Evolutionary conservation across 345 rosid species (phyloP).

Genomic region (Murraya paniculata): DNA sequence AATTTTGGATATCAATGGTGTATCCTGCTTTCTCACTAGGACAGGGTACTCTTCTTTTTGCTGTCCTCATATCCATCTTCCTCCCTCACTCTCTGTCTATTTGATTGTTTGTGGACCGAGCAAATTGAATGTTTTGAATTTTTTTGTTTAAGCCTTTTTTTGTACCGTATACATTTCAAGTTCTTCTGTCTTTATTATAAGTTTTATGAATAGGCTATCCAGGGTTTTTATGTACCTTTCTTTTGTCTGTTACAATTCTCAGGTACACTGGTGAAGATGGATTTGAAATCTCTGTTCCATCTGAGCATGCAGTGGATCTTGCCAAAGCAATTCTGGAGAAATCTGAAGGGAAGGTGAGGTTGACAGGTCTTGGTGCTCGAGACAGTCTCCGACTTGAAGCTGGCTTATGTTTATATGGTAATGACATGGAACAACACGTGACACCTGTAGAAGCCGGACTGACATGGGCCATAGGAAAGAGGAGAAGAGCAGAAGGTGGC

Average conservation of each 20-base stretch:
- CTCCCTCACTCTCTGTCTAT: background rate
- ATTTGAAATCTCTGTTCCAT: conserved; percentile 93
- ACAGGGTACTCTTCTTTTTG: conserved; percentile 65
- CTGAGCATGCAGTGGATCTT: conserved; percentile 75
- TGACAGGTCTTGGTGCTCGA: conserved; percentile 92
- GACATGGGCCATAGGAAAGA: conserved; percentile 97
- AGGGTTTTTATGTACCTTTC: background rate
- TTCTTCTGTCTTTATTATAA: background rate
- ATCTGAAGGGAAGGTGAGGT: conserved; percentile 85
- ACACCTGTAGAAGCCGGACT: conserved; percentile 94
- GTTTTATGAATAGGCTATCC: background rate
- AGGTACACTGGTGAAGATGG: conserved; percentile 99
- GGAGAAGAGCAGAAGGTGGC: conserved; percentile 94
- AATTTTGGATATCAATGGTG: conserved; percentile 78
- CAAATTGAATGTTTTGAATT: background rate
- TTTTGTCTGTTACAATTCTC: conserved; percentile 18
- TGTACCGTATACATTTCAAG: background rate
- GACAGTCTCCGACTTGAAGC: conserved; percentile 99
- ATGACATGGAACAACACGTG: conserved; percentile 92
- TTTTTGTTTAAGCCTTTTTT: background rate
- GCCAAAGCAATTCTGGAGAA: conserved; percentile 93
- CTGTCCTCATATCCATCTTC: background rate
- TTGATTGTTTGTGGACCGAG: background rate
- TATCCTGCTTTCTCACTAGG: conserved; percentile 80
- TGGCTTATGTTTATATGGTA: conserved; percentile 84